Conservation (phyloP, 1,284 basidiomycete genomes). For the Ceratorhiza oryzae-sativae region DNA sequence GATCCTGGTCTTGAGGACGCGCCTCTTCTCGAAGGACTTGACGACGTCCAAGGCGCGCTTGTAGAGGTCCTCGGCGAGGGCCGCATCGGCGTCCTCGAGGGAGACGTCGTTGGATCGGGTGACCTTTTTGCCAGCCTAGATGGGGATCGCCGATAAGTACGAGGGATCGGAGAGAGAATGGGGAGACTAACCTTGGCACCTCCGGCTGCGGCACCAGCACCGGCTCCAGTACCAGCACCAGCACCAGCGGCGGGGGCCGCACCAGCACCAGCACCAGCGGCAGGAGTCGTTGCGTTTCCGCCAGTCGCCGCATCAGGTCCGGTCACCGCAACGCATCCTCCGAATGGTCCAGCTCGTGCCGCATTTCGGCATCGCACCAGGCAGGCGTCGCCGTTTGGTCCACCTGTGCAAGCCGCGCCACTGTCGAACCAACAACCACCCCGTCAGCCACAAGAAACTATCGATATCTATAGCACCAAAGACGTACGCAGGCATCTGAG, state of each 20-base stretch:
- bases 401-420: constrained; percentile 45
- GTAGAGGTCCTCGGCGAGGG: constrained; percentile 32
- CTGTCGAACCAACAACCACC: background rate
- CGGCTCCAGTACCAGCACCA: background rate
- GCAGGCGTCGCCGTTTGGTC: constrained; percentile 46
- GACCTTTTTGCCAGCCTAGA: constrained; percentile 20
- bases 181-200: constrained; percentile 6
- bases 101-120: constrained; percentile 16
- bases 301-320: constrained; percentile 23
- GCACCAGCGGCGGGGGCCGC: constrained; percentile 1
- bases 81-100: constrained; percentile 14
- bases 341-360: constrained; percentile 47
- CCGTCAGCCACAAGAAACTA: background rate
- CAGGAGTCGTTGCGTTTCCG: constrained; percentile 7
- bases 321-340: constrained; percentile 45
- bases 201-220: too few species aligned
- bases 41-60: constrained; percentile 32
- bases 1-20: constrained; percentile 40
- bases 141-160: background rate
- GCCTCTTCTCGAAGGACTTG: constrained; percentile 23
- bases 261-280: background rate
- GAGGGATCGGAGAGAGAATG: background rate
- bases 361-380: constrained; percentile 45
- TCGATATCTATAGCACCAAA: background rate
- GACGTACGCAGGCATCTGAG: constrained; percentile 43